Evolutionary conservation across 768 basidiomycete species (phyloP), one percentile per base, ranked within the genome.

Genomic region (Xanthoconium purpureum): DNA sequence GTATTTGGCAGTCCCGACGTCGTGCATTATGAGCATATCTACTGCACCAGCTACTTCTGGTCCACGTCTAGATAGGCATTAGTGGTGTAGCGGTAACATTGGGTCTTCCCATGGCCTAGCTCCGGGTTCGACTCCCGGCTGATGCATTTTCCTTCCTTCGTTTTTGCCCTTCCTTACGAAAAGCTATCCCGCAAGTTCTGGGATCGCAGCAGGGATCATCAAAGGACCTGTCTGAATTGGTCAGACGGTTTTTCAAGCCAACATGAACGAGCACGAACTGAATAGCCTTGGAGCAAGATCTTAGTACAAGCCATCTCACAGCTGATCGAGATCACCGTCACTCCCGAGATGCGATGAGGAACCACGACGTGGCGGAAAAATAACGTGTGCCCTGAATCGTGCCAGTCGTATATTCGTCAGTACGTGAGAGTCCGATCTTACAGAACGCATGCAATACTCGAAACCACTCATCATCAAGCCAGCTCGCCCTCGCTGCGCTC

Each of bases 61-160:
- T 12, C 9, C 3, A 1, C 6, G 12, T 24, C 10, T 0, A 32
- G 3, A 18, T 35, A 35, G 42, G 71, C 70, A 70, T 73, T 62
- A 70, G 70, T 87, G 83, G 85, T 86, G 85, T 87, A 88, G 74
- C 81, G 86, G 86, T 87, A 87, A 88, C 87, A 87, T 88, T 85
- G 84, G 83, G 84, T 86, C 85, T 88, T 88, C 87, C 86, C 87
- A 88, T 79, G 77, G 77, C 77, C 78, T 78, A 79, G 79, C 80
- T 69, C 78, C 77, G 79, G 79, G 79, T 80, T 80, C 80, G 79
- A 80, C 75, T 80, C 80, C 79, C 79, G 77, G 80, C 71, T 69
- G 72, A 75, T 73, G 79, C 79, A 80, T 13, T 47, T 3, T 0
- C 38, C 53, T 57, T 60, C 43, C 30, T 29, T 18, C 28, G 11